Evolutionary conservation across 1,284 basidiomycete genomes (phyloP), one percentile per base, ranked within the genome.

Genomic region (Athelia sp.): DNA sequence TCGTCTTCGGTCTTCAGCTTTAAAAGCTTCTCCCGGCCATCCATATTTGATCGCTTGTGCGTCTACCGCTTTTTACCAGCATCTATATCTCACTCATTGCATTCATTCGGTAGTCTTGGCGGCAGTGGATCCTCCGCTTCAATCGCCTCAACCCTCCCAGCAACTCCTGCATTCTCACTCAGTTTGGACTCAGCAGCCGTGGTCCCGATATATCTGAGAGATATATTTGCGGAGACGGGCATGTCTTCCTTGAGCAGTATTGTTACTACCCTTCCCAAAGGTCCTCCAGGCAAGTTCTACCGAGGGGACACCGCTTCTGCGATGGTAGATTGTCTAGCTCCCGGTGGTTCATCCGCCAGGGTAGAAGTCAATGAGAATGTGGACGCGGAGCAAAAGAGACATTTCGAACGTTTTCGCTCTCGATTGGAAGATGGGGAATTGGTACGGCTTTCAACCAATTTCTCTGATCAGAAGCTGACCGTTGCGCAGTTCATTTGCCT

Each of bases 1-100:
- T 54, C 61, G 32, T 52, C 52, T 13, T 52, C 62, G 11, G 51
- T 54, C 14, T 57, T 63, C 24, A 66, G 31, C 35, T 38, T 40
- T 40, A 19, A 10, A 17, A 17, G n/a, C n/a, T 40, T n/a, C n/a
- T 8, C 60, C 46, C 63, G 62, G 26, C 58, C 69, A 4, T 82
- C 79, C 3, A 82, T 82, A 15, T 82, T 82, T 55, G 80, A 78
- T 11, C 76, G 76, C 45, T 57, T 82, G 80, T 82, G 52, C 52
- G 79, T 69, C 6, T 40, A 36, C 31, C 45, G 46, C 49, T 29
- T 47, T 19, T 29, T 29, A 15, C 52, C 36, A 40, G 42, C 17
- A 32, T 22, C 24, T 17, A 2, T 22, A 52, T 31, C 36, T 45
- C 31, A 48, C 29, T 43, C 14, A 44, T 68, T 64, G 51, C 68